Conservation (phyloP, 139 green algal genomes). For the Volvox reticuliferus region DNA sequence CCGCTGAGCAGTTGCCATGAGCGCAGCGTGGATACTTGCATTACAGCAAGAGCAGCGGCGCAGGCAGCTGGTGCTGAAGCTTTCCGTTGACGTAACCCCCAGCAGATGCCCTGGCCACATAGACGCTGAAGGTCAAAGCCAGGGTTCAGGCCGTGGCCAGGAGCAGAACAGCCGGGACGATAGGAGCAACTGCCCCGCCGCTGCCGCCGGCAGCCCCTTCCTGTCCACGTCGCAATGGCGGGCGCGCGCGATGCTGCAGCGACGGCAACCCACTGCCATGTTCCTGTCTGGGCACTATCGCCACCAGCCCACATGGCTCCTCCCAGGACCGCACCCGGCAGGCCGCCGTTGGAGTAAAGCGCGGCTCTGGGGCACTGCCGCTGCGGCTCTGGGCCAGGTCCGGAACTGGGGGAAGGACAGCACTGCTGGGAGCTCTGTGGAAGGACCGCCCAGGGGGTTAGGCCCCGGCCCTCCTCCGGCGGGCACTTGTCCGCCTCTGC, state of each 20-base stretch:
- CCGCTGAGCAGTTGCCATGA: neutral
- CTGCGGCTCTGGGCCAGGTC: too few species aligned
- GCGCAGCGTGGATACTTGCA: neutral
- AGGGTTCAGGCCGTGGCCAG: neutral
- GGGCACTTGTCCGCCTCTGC: too few species aligned
- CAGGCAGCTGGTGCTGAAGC: neutral
- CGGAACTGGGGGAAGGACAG: too few species aligned
- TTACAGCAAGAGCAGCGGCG: neutral
- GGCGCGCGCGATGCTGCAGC: neutral
- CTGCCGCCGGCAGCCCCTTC: neutral
- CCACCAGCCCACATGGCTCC: neutral
- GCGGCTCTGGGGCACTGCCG: neutral
- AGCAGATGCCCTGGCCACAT: neutral
- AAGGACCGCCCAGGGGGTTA: neutral
- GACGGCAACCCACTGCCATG: neutral
- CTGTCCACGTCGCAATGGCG: neutral
- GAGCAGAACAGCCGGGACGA: neutral
- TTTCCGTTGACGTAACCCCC: neutral
- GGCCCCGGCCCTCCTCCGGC: too few species aligned
- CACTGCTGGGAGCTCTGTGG: neutral
- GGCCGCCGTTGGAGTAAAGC: neutral
- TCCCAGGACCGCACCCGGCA: neutral
- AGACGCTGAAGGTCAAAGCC: neutral
- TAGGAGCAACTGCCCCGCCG: neutral
- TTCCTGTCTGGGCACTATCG: neutral